phyloP scores from a whole-genome alignment of 208 protist species.

The Acanthamoeba divionensis region DNA sequence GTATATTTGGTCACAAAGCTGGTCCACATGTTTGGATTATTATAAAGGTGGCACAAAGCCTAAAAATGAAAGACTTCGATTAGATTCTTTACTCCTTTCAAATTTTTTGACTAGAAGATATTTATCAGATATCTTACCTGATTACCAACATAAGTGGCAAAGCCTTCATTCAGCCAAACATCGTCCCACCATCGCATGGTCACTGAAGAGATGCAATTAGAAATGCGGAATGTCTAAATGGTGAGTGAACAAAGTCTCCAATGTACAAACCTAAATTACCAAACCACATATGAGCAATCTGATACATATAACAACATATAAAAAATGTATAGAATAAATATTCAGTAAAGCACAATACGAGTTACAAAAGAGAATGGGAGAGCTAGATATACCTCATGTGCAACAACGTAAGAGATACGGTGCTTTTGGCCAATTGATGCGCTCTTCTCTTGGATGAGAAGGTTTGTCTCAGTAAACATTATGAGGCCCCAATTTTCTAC shows the following conservation, averaged over 20 bases:
- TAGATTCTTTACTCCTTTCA: slow-evolving; percentile 66
- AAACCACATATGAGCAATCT: slow-evolving; percentile 96
- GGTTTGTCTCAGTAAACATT: slow-evolving; percentile 85
- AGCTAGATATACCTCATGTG: slow-evolving; percentile 88
- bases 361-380: not conserved
- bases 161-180: slow-evolving; percentile 98
- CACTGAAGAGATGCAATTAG: slow-evolving; percentile 93
- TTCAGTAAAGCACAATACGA: not conserved
- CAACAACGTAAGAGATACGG: slow-evolving; percentile 85
- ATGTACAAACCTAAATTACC: slow-evolving; percentile 63
- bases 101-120: not conserved
- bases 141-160: slow-evolving; percentile 91
- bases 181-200: slow-evolving; percentile 98
- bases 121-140: not conserved
- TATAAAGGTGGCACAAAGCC: not conserved
- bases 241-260: slow-evolving; percentile 12
- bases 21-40: slow-evolving; percentile 66
- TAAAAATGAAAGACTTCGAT: slow-evolving; percentile 83
- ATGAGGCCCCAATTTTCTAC: slow-evolving; percentile 94
- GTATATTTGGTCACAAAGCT: slow-evolving; percentile 80
- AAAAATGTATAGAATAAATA: not conserved
- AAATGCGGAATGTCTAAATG: not conserved
- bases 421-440: slow-evolving; percentile 77
- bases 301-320: not conserved
- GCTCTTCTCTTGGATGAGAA: slow-evolving; percentile 71